Evolutionary conservation across 1,284 basidiomycete species (phyloP), one percentile per base, ranked within the genome.

Genomic region (Ganoderma leucocontextum): DNA sequence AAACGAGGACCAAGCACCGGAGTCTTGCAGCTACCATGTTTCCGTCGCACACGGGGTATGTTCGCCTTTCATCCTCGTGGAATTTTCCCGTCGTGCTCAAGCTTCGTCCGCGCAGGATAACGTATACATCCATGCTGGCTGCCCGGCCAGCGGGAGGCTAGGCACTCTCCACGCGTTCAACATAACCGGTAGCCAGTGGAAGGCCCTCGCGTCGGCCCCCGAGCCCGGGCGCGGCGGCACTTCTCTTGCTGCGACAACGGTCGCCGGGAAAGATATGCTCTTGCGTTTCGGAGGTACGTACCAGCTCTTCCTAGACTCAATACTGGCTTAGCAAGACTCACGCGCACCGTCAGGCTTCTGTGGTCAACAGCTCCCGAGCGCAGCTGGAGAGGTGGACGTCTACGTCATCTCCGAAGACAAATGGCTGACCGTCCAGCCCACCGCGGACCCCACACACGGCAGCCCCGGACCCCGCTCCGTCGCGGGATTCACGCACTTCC

Each of bases 121-220:
- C 52, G 60, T 85, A 10, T 84, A 82, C 72, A 70, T 84, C 19
- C 84, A 84, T 44, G 83, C 84, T 0, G 84, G 84, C 6, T 84
- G 82, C 59, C 83, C 82, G 0, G 65, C 75, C 0, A 74, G 75
- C 12, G 82, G 82, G 12, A 76, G 82, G 38, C 75, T 81, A 5
- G 65, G 70, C 49, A 72, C 78, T 2, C 66, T 85, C 58, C 79
- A 84, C 52, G 75, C 78, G n/a, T 81, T 82, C 70, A 76, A 82
- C 60, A 63, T 82, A 59, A 52, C 62, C 1, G 71, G 74, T 1
- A 65, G 70, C 13, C 70, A 63, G 29, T 85, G 84, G 84, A 59
- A 75, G 44, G 29, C 53, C 19, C 76, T 81, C 15, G 73, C 81
- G 25, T 70, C 77, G 25, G 84, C 80, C 0, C 84, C 84, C 1